phyloP scores from a whole-genome alignment of 1,284 basidiomycete species.

The Rhizopogon parksii region DNA sequence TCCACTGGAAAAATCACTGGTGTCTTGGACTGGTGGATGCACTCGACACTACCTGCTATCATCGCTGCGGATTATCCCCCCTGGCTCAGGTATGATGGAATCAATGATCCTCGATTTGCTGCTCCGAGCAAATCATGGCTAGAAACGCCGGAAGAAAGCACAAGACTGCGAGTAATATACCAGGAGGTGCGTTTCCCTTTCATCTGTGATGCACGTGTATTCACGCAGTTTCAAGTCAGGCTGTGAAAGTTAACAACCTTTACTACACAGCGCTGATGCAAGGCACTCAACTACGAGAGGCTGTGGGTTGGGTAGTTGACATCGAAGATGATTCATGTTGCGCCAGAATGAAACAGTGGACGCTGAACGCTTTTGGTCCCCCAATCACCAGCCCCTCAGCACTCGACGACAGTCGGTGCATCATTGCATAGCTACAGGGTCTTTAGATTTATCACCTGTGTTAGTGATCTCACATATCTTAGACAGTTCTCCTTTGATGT shows the following conservation, averaged over 20 bases:
- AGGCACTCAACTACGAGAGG: neutral
- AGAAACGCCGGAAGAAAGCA: conserved; percentile 14
- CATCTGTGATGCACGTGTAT: neutral
- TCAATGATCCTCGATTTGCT: conserved; percentile 12
- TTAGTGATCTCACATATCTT: too few relatives aligned
- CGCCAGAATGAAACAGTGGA: conserved; percentile 3
- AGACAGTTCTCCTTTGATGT: neutral
- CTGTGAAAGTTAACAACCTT: neutral
- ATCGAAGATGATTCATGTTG: conserved; percentile 3
- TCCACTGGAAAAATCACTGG: conserved; percentile 7
- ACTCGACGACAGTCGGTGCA: conserved; percentile 3
- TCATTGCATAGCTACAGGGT: neutral
- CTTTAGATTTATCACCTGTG: neutral
- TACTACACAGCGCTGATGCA: conserved; percentile 6
- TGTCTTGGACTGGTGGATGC: conserved; percentile 15
- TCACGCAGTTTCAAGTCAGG: neutral
- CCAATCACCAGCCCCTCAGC: neutral
- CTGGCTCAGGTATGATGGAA: conserved; percentile 15
- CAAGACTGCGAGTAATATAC: conserved; percentile 6
- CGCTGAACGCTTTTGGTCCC: conserved; percentile 5
- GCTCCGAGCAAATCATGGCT: conserved; percentile 8
- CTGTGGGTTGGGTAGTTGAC: conserved; percentile 9
- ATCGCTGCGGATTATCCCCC: conserved; percentile 14
- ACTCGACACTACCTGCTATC: conserved; percentile 14
- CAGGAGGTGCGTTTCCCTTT: conserved; percentile 3